These are phyloP conservation scores for Lipomyces mesembrius DNA, from an alignment of 805 yeast species.

Conservation along the genomic window DNA sequence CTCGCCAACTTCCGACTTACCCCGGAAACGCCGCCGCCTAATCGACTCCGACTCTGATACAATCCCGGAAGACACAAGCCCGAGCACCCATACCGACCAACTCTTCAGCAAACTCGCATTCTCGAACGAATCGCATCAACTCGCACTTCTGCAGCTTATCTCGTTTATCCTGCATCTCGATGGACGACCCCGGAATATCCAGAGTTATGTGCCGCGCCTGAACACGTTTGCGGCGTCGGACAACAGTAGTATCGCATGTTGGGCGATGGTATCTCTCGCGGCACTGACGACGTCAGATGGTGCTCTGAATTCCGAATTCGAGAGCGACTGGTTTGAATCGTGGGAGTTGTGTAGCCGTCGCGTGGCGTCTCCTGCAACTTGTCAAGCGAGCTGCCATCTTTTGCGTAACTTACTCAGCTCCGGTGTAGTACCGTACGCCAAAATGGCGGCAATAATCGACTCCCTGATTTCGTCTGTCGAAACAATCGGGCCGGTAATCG, in stretches of 20 bases:
- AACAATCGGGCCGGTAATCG: conserved; percentile 15
- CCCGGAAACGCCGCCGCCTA: conserved; percentile 14
- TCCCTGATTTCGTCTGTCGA: conserved; percentile 18
- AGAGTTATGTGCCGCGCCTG: background rate
- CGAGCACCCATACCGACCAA: conserved; percentile 3
- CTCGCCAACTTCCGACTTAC: background rate
- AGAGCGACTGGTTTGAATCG: conserved; percentile 18
- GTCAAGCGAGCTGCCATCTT: conserved; percentile 22
- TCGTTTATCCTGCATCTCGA: conserved; percentile 11
- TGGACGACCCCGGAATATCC: background rate
- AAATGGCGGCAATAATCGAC: conserved; percentile 1
- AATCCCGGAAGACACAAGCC: background rate
- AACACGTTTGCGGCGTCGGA: conserved; percentile 11
- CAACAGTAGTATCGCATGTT: conserved; percentile 16
- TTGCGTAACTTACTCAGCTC: conserved; percentile 13
- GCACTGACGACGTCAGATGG: background rate
- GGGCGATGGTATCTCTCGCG: conserved; percentile 30
- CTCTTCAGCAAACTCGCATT: background rate
- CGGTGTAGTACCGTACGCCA: conserved; percentile 3
- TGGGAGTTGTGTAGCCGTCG: conserved; percentile 21
- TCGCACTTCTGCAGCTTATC: conserved; percentile 21
- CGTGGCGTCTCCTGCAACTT: conserved; percentile 15
- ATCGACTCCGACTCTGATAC: conserved; percentile 1
- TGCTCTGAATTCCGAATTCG: background rate
- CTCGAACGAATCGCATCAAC: conserved; percentile 1